Conservation (phyloP, 2,329 filamentous ascomycete species). For the Xenosphaeropsis pyriputrescens region DNA sequence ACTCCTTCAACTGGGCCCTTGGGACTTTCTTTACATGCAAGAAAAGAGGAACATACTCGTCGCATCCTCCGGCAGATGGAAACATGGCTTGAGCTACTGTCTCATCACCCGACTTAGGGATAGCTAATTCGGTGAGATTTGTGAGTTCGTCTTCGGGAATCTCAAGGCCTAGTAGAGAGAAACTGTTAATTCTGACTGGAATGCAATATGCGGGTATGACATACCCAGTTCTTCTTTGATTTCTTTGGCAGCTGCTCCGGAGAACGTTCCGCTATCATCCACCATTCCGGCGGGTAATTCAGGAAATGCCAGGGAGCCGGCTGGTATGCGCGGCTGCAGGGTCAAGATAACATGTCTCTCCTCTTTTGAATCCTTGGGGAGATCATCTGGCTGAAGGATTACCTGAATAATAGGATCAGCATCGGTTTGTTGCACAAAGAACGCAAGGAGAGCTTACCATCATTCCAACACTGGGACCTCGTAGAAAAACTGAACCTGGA, state of each 20-base stretch:
- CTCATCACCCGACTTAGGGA: slow-evolving; percentile 14
- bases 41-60: slow-evolving; percentile 45
- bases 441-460: slow-evolving; percentile 23
- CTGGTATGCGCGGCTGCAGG: slow-evolving; percentile 41
- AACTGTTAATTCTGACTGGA: neutral
- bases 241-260: slow-evolving; percentile 42
- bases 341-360: slow-evolving; percentile 44
- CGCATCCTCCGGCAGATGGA: slow-evolving; percentile 42
- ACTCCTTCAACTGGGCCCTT: slow-evolving; percentile 32
- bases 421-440: slow-evolving; percentile 10
- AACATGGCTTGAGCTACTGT: slow-evolving; percentile 33
- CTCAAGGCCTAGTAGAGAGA: slow-evolving; percentile 19
- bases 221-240: slow-evolving; percentile 42
- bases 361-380: slow-evolving; percentile 14
- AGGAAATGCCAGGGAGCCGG: slow-evolving; percentile 35
- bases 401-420: slow-evolving; percentile 1
- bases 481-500: slow-evolving; percentile 38
- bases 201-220: neutral
- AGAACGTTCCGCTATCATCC: slow-evolving; percentile 35
- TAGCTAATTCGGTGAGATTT: slow-evolving; percentile 36
- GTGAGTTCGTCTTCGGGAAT: slow-evolving; percentile 31
- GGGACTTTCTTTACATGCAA: slow-evolving; percentile 37
- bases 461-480: slow-evolving; percentile 46
- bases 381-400: slow-evolving; percentile 29
- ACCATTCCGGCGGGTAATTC: slow-evolving; percentile 47